These are phyloP conservation scores for Cardamine occulta DNA, from an alignment of 345 rosid species.

Conservation along the genomic window DNA sequence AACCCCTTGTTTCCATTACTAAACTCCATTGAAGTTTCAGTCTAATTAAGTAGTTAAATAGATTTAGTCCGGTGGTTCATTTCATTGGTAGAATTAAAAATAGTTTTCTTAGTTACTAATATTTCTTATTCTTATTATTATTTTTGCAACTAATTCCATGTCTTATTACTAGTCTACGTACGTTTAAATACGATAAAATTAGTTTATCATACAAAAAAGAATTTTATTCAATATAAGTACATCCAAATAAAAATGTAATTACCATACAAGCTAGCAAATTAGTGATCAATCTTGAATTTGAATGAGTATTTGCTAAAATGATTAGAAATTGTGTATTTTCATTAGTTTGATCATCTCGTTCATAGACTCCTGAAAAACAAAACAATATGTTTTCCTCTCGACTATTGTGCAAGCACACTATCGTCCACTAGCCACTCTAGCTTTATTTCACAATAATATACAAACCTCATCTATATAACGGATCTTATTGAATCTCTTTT, in stretches of 20 bases:
- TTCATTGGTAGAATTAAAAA: background rate
- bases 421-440: conserved; percentile 38
- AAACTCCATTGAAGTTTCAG: background rate
- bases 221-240: background rate
- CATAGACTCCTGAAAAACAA: conserved; percentile 11
- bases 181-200: background rate
- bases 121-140: background rate
- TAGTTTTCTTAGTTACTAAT: background rate
- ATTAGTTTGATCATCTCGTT: conserved; percentile 4
- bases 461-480: conserved; percentile 34
- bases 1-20: conserved; percentile 3
- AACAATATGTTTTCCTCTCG: conserved; percentile 35
- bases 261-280: background rate
- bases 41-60: background rate
- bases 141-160: background rate
- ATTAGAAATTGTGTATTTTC: background rate
- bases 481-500: conserved; percentile 42
- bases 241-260: conserved; percentile 12
- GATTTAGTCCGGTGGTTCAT: background rate
- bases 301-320: background rate
- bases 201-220: background rate
- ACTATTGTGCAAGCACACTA: conserved; percentile 42
- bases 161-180: background rate
- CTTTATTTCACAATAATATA: conserved; percentile 36
- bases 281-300: background rate